These are phyloP conservation scores for Amanita muscaria DNA, from an alignment of 768 basidiomycete species.

Conservation along the genomic window DNA sequence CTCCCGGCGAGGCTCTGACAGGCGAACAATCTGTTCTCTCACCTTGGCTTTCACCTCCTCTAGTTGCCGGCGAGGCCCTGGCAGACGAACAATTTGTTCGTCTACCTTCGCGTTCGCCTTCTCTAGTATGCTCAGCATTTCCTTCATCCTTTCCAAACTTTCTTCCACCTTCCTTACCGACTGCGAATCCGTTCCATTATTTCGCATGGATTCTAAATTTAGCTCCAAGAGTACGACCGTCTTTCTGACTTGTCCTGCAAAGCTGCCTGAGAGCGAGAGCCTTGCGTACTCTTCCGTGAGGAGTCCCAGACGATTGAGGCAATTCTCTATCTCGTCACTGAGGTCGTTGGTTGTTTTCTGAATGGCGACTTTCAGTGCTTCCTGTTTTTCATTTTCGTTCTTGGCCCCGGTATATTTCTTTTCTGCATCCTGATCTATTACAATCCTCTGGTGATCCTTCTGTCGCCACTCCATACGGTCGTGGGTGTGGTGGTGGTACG, in stretches of 20 bases:
- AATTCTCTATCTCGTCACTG: background rate
- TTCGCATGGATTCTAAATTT: slow-evolving; percentile 4
- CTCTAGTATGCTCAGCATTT: background rate
- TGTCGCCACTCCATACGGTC: too few species aligned
- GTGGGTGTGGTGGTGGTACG: too few species aligned
- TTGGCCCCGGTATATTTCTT: too few species aligned
- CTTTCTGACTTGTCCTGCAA: slow-evolving; percentile 4
- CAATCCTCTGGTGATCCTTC: too few species aligned
- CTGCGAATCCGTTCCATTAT: background rate
- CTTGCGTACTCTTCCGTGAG: background rate
- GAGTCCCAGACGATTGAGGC: background rate
- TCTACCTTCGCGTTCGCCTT: background rate
- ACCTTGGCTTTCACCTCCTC: too few species aligned
- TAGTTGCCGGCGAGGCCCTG: too few species aligned
- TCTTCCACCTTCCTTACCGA: background rate
- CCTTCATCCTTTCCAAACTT: slow-evolving; percentile 2
- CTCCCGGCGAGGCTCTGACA: too few species aligned
- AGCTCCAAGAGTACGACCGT: background rate
- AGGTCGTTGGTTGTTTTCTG: background rate
- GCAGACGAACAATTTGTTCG: too few species aligned
- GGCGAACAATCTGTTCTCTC: too few species aligned
- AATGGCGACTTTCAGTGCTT: background rate
- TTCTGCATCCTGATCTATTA: too few species aligned
- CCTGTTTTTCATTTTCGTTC: too few species aligned
- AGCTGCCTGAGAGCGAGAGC: slow-evolving; percentile 3